Conservation (phyloP, 1,284 basidiomycete genomes). For the Ceratobasidium sp. region DNA sequence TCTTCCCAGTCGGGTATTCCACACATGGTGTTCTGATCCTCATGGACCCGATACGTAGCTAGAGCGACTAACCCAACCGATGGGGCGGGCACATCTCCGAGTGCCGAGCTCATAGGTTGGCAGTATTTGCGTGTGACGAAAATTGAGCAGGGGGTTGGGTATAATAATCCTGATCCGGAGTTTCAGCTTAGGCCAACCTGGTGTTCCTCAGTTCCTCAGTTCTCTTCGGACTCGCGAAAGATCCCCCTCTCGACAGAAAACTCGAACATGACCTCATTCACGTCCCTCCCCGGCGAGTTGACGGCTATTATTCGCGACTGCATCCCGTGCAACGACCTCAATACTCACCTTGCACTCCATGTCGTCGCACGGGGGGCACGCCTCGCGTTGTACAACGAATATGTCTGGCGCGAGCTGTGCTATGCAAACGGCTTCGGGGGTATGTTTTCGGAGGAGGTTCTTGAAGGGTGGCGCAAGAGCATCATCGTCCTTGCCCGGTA, state of each 20-base stretch:
- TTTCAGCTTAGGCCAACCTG: slow-evolving; percentile 31
- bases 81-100: neutral
- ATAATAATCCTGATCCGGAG: slow-evolving; percentile 33
- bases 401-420: slow-evolving; percentile 32
- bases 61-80: neutral
- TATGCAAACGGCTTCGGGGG: slow-evolving; percentile 31
- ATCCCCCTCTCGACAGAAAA: slow-evolving; percentile 1
- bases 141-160: neutral
- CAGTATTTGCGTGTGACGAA: slow-evolving; percentile 18
- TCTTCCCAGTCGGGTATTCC: neutral
- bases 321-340: slow-evolving; percentile 26
- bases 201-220: slow-evolving; percentile 34
- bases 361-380: slow-evolving; percentile 25
- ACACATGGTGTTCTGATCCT: slow-evolving; percentile 20
- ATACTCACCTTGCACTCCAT: slow-evolving; percentile 31
- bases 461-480: slow-evolving; percentile 34
- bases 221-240: slow-evolving; percentile 15
- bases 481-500: slow-evolving; percentile 28
- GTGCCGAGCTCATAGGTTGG: neutral
- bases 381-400: slow-evolving; percentile 25
- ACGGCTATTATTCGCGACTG: slow-evolving; percentile 25
- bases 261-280: slow-evolving; percentile 30
- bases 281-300: slow-evolving; percentile 32
- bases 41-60: slow-evolving; percentile 1
- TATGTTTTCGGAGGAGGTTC: slow-evolving; percentile 23